These are phyloP conservation scores for Blechomonas ayalai DNA, from an alignment of 208 protist species.

Conservation along the genomic window DNA sequence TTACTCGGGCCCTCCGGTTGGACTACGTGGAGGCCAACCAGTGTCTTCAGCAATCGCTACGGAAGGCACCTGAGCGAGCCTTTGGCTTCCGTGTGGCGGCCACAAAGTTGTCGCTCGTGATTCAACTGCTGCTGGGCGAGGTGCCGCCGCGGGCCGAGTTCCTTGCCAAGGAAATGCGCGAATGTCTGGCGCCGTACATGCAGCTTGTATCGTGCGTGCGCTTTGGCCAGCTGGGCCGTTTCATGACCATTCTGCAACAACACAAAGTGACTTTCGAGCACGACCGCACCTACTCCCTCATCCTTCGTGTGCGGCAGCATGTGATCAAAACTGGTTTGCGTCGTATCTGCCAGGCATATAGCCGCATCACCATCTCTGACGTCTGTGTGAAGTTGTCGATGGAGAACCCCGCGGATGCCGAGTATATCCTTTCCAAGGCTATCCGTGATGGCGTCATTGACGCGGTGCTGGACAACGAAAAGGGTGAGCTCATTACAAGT, in stretches of 20 bases:
- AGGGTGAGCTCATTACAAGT: conserved; percentile 89
- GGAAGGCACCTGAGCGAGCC: conserved; percentile 95
- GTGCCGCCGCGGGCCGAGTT: conserved; percentile 94
- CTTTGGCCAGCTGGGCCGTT: conserved; percentile 92
- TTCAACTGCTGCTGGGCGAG: conserved; percentile 96
- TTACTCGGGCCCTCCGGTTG: conserved; percentile 94
- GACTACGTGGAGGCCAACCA: conserved; percentile 94
- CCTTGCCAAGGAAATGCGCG: conserved; percentile 81
- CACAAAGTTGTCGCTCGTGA: conserved; percentile 94
- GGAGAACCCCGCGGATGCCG: conserved; percentile 92
- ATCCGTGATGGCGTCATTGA: conserved; percentile 97
- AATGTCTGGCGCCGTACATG: conserved; percentile 90
- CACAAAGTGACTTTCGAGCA: conserved; percentile 87
- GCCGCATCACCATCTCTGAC: conserved; percentile 94
- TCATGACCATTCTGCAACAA: conserved; percentile 90
- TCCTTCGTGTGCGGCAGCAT: conserved; percentile 95
- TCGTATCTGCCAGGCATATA: conserved; percentile 96
- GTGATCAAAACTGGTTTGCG: conserved; percentile 97
- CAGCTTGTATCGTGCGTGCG: conserved; percentile 93
- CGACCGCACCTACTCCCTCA: conserved; percentile 95
- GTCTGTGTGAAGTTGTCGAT: conserved; percentile 95
- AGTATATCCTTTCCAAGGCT: conserved; percentile 98
- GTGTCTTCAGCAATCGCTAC: conserved; percentile 91
- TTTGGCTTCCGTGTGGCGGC: conserved; percentile 91
- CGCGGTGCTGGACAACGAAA: conserved; percentile 93